phyloP scores from a whole-genome alignment of 371 early-diverging fungal genomes.

The Smittium mucronatum region DNA sequence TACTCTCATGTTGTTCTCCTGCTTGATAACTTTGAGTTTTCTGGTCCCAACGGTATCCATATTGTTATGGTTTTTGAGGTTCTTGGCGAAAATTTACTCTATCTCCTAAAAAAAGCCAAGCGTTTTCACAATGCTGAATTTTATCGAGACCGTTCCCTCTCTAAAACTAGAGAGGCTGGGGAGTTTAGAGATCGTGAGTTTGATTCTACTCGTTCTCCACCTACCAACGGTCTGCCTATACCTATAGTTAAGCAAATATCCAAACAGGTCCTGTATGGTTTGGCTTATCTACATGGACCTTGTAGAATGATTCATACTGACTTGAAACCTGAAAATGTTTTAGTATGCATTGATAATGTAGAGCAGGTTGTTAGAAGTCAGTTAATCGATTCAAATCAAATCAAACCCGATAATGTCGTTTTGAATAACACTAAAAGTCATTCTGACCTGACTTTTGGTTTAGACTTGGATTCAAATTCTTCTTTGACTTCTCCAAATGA shows the following conservation, averaged over 20 bases:
- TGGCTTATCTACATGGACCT: conserved; percentile 88
- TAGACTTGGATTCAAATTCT: not conserved
- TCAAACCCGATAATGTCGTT: not conserved
- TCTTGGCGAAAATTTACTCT: conserved; percentile 84
- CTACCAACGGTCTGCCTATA: conserved; percentile 67
- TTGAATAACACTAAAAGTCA: not conserved
- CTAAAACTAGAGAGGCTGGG: conserved; percentile 15
- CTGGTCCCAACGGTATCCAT: conserved; percentile 84
- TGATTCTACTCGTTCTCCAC: conserved; percentile 11
- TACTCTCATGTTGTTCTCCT: conserved; percentile 71
- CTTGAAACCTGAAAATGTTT: conserved; percentile 92
- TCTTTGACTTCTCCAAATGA: not conserved
- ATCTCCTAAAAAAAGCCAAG: conserved; percentile 48
- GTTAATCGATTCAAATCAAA: conserved; percentile 16
- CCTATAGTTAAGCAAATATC: conserved; percentile 74
- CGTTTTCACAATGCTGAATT: conserved; percentile 16
- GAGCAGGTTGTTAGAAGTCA: conserved; percentile 41
- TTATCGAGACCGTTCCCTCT: conserved; percentile 17
- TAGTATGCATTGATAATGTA: conserved; percentile 76
- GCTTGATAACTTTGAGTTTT: conserved; percentile 73
- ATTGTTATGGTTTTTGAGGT: conserved; percentile 97
- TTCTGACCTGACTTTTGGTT: not conserved
- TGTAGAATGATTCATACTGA: conserved; percentile 98
- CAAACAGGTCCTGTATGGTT: conserved; percentile 72
- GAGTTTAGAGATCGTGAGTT: not conserved